phyloP scores from a whole-genome alignment of 2,329 filamentous ascomycete genomes.

The Aureobasidium namibiae region DNA sequence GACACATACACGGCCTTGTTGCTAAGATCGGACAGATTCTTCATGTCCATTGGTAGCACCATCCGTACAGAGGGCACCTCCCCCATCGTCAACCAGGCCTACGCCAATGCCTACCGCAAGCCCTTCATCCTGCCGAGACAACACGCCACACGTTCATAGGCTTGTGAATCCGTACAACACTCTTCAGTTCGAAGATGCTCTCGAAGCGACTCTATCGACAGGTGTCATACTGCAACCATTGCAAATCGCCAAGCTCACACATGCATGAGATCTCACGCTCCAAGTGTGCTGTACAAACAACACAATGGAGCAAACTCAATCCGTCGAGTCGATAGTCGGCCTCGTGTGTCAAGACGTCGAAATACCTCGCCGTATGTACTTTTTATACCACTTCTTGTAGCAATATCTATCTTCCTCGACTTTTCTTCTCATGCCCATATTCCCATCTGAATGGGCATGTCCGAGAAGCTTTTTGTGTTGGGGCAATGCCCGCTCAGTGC shows the following conservation, averaged over 20 bases:
- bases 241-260: neutral
- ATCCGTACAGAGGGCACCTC: slow-evolving; percentile 80
- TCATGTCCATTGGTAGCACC: slow-evolving; percentile 97
- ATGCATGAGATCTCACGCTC: neutral
- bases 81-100: slow-evolving; percentile 65
- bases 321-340: neutral
- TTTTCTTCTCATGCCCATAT: neutral
- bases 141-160: slow-evolving; percentile 16
- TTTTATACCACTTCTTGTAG: slow-evolving; percentile 10
- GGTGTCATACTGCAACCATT: neutral
- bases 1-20: neutral
- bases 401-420: slow-evolving; percentile 1
- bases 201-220: neutral
- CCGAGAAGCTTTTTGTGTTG: neutral
- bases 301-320: neutral
- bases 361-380: neutral
- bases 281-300: neutral
- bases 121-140: slow-evolving; percentile 59
- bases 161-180: neutral
- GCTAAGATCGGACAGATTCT: slow-evolving; percentile 54
- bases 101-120: slow-evolving; percentile 61
- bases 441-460: neutral
- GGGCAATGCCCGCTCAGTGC: neutral
- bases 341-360: neutral
- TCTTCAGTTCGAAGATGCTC: neutral